Base-by-base conservation (phyloP, 305 asterid species). In the Fraxinus latifolia region DNA sequence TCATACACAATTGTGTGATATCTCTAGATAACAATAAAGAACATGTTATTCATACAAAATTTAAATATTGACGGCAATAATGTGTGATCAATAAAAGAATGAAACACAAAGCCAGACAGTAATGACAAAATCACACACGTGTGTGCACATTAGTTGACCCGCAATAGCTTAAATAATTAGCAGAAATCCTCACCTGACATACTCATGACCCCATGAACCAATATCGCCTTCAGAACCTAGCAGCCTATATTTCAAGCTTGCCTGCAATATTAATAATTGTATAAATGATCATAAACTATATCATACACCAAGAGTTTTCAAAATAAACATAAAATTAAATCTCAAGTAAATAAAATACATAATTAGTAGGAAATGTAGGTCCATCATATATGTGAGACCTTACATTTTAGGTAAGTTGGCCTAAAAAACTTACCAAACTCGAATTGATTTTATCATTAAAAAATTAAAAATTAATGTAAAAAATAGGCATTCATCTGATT, bases 161-260 rank as follows among this genome's bases (percentile, higher is more conserved):
- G 3, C 58, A 79, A 78, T 34, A 68, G 72, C 36, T 34, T 44
- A 79, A 29, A 47, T 3, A 60, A 80, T 39, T 33, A 29, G 62
- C 47, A 34, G 62, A 78, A 32, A 77, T 80, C 77, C 92, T 88
- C 83, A 96, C 99, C 99, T 90, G 77, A 95, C 98, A 86, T 96
- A 96, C 85, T 96, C 99, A 82, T 96, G 99, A 82, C 99, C 99
- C 99, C 99, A 96, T n/a, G 98, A 96, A 84, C 99, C 98, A 87
- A 95, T 93, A 83, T 95, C 98, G 84, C 95, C 98, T 25, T 91
- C 97, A 67, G 98, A 91, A 84, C 99, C 99, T 82, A 92, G 83
- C 71, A 96, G 87, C 85, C 99, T 91, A 88, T 93, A 96, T 83
- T 95, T 95, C 87, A 96, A 90, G 93, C 99, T 96, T 88, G 92